Evolutionary conservation across 1,284 basidiomycete species (phyloP), one percentile per base, ranked within the genome.

Genomic region (Flammula alnicola): DNA sequence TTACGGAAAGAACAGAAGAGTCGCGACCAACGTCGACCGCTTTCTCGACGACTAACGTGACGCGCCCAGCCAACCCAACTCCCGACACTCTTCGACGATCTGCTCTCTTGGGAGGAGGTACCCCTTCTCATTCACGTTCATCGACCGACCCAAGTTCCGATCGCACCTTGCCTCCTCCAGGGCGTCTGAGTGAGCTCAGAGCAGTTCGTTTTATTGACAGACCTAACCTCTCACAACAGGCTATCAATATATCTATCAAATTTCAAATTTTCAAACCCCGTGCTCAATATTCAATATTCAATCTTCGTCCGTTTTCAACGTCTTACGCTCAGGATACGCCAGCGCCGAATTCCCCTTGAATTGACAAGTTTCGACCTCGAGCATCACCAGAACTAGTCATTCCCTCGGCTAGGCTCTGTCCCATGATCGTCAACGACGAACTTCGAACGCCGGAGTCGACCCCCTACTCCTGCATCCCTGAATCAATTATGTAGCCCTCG

Each of bases 141-240:
- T 68, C 75, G 1, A 77, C 75, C 3, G 76, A 78, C 37, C 72
- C 76, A 9, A 69, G 67, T 16, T 61, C 69, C 5, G 76, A 62
- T 47, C 67, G 63, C 31, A 73, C 68, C 44, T 71, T 78, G 14
- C 82, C 82, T 16, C 73, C 70, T 33, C 81, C 80, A 5, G 79
- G 81, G 27, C 79, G 85, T 12, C 78, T 86, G 0, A 85, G 78
- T 11, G 82, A 87, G 50, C 75, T 91, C 33, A 86, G 88, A 35
- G 86, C 88, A 0, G 81, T 85, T 33, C 10, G 83, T 85, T 61
- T 65, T 75, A 11, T 75, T 84, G 19, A 71, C 76, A 0, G 61
- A 77, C 0, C 85, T 85, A n/a, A 73, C 77, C 16, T 84, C 85
- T 0, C 73, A 73, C 2, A 75, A 73, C 23, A 74, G 79, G 1